Evolutionary conservation across 176 grass and related monocot genomes (phyloP), one percentile per base, ranked within the genome.

Genomic region (Triticum turgidum): DNA sequence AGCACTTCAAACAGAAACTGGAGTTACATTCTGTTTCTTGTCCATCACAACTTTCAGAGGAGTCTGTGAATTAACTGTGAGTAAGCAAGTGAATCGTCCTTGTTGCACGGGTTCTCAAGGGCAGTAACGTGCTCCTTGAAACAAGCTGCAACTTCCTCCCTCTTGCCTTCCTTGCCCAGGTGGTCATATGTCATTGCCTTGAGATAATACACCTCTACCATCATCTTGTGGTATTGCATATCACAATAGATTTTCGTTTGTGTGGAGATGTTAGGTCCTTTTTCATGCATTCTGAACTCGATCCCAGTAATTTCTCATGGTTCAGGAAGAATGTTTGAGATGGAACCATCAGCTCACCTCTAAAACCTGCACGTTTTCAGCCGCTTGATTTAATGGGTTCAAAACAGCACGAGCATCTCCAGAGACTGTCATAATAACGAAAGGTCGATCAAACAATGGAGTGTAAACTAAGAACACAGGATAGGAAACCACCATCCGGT

Each of bases 161-260:
- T 94, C 80, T 93, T 87, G 4, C 88, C 87, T 20, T 88, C 69
- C 54, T 74, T 82, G 18, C 91, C 85, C 1, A 97, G 76, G 58
- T 86, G 76, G 86, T 93, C 84, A 38, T 87, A 97, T 35, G 84
- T 79, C n/a, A 88, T 86, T 51, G 47, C 9, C 80, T 93, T 95
- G 81, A 97, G 80, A 59, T 93, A 97, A 72, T 88, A 93, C 8
- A 89, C 92, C 71, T 97, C 91, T 71, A 89, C 91, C 13, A 85
- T 91, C 91, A 95, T 95, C 86, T 97, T 92, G 73, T 95, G 85
- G 83, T 97, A 95, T 89, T 97, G 47, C 39, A 86, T 14, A 80
- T 2, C 20, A 65, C 5, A 79, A 12, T 41, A 4, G 32, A 80
- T 69, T 44, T 13, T 51, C 22, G 25, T 25, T 63, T 63, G 13